Base-by-base conservation (phyloP, 306 rosid genomes). In the Fragaria ananassa region DNA sequence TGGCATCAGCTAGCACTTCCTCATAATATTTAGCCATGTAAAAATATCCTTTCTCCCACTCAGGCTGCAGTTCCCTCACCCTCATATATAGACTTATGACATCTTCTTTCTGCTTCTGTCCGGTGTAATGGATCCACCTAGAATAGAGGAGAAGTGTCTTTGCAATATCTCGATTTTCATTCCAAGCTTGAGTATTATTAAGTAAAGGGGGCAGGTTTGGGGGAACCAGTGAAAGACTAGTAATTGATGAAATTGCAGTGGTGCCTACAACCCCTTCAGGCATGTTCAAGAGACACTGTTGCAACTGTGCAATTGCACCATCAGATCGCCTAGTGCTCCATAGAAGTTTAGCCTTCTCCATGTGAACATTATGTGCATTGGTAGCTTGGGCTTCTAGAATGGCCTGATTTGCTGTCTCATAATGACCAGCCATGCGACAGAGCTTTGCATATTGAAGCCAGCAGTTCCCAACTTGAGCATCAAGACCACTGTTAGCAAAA, bases 21-120 rank as follows among this genome's bases (percentile, higher is more conserved):
- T 95, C 98, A 79, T 91, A 88, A 81, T 95, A 95, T 81, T 93
- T 92, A 41, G 98, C 98, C 89, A 82, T 86, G 77, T 90, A 92
- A 78, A 95, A 95, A 83, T 77, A 95, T 46, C 98, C 97, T 87
- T 92, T 92, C 90, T 90, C 98, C 97, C 98, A 95, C 83, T 78
- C 89, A 54, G 98, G 96, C 81, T 95, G 98, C 83, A 95, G 82
- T 82, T 90, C 97, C 89, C 86, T 90, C 81, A 92, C 97, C 86
- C 97, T 90, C 53, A 89, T 77, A 82, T 92, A 95, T 70, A 92
- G 96, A 88, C 76, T 79, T 64, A 92, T 82, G 46, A 90, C 92
- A 78, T 95, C 98, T 86, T 92, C 97, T 86, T 95, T 95, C 86
- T 92, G 98, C 82, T 95, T 95, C 91, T 95, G 97, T 75, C 98